Evolutionary conservation across 2,329 filamentous ascomycete species (phyloP), one percentile per base, ranked within the genome.

Genomic region (Cytospora piceae): DNA sequence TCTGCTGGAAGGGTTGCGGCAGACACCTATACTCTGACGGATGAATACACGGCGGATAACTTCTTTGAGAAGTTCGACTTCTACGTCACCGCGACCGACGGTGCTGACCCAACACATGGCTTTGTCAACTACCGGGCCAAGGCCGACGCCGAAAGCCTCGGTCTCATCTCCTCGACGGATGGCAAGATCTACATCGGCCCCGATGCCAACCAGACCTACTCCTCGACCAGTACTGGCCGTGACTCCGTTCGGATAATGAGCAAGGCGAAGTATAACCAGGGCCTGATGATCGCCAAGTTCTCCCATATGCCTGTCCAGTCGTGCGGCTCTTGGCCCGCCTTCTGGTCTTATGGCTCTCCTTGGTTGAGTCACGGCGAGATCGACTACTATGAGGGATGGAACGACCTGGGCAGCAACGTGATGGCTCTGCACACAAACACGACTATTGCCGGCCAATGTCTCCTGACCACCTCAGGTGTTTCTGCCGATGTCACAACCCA

Each of bases 101-200:
- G 69, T 29, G 54, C 70, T 15, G 90, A 93, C 70, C 87, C 87
- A 11, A 92, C 87, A 57, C 73, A 83, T 63, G 90, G 90, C 11
- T 90, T 83, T 71, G 89, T 92, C 61, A 77, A 81, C 64, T 93
- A 83, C 70, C 73, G 75, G 56, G 74, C 62, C 72, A 70, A 73
- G 61, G 27, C 67, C 1, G 73, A 77, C 22, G 81, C 82, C 20
- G 55, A 72, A 15, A 64, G 62, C 4, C 70, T 78, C 31, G 77
- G 76, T 22, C 72, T 82, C 6, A 71, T 78, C 59, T 71, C 72
- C 27, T 74, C 69, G n/a, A 67, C 75, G 22, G 69, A 70, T 29
- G 58, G 58, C 8, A 39, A 39, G 24, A 20, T 65, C 7, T 65
- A 61, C 24, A 61, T 65, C 15, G 63, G 63, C 9, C 58, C 58